Base-by-base conservation (phyloP, 352 stramenopile genomes). In the Phytopythium vexans region DNA sequence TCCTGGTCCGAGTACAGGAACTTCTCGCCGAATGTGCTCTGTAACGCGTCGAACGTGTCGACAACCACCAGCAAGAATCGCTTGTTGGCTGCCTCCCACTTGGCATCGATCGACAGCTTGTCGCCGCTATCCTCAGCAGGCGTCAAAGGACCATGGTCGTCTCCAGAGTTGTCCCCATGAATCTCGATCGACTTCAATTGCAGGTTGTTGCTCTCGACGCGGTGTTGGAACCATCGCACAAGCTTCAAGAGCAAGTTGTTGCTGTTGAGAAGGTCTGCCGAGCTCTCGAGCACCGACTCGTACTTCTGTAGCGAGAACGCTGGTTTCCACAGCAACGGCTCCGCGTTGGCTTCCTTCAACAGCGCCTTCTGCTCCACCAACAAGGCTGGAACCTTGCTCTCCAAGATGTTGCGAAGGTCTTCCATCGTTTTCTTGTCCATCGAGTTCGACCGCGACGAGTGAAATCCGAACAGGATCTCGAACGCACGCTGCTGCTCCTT, bases 241-340 rank as follows among this genome's bases (percentile, higher is more conserved):
- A 94, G 67, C 57, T 94, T 94, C 55, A 74, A 92, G 1, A 94
- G 53, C 47, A 94, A 44, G 32, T 88, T 86, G 56, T 89, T 92
- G 76, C 88, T 90, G 72, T 89, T 92, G 8, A 94, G 66, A 33
- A 94, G 53, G 0, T 79, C 73, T 6, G 79, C 62, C 9, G 62
- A 84, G 34, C 66, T 77, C 4, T 89, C 68, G 1, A 94, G 54
- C 10, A 94, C 76, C 0, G 59, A 49, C 39, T 87, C 68, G 58
- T 94, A 94, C 59, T 94, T 94, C 34, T 82, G 62, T 27, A 68
- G 67, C 2, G 84, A 94, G 40, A 94, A 94, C 11, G 63, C 39
- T 0, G 79, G 84, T 9, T 74, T 66, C 84, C 84, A 94, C 46
- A 94, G 52, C 40, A 72, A 59, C 6, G 84, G 84, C 49, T 94